Evolutionary conservation across 2,329 filamentous ascomycete genomes (phyloP).

Genomic region (Monosporascus cannonballus): DNA sequence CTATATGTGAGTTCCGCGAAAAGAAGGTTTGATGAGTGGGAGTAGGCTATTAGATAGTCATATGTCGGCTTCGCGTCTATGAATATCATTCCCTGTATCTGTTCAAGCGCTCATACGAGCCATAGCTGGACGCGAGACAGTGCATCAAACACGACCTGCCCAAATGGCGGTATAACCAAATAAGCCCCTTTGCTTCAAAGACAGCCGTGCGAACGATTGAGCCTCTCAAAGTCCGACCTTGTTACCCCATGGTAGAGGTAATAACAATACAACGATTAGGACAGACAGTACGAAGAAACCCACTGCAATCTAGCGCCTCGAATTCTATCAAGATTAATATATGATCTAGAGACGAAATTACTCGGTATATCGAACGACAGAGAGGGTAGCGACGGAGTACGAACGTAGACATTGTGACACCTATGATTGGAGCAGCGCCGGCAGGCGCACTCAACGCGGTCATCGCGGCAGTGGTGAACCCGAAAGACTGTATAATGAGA

Average conservation of each 20-base stretch:
- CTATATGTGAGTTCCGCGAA: conserved; percentile 15
- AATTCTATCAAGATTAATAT: not conserved
- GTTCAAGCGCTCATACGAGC: not conserved
- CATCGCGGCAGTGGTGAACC: conserved; percentile 1
- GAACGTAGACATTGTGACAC: conserved; percentile 1
- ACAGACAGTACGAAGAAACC: conserved; percentile 3
- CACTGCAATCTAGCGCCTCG: conserved; percentile 3
- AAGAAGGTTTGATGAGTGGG: conserved; percentile 11
- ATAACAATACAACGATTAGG: not conserved
- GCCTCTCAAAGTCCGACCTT: conserved; percentile 18
- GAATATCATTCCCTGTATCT: not conserved
- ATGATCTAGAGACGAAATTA: not conserved
- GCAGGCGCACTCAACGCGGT: conserved; percentile 2
- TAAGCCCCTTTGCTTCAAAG: conserved; percentile 39
- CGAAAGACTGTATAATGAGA: conserved; percentile 2
- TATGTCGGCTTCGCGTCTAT: not conserved
- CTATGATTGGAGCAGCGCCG: not conserved
- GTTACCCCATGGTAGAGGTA: conserved; percentile 3
- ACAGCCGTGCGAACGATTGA: conserved; percentile 29
- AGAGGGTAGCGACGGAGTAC: conserved; percentile 3
- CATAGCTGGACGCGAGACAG: conserved; percentile 6
- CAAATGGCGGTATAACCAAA: conserved; percentile 30
- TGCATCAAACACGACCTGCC: conserved; percentile 32
- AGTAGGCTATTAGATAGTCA: conserved; percentile 6
- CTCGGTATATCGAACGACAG: not conserved